A percentile compares a stretch with the other conserved stretches of the same genome.
phyloP scores from a whole-genome alignment of 179 eudicot species.

The Beta macrorhiza region DNA sequence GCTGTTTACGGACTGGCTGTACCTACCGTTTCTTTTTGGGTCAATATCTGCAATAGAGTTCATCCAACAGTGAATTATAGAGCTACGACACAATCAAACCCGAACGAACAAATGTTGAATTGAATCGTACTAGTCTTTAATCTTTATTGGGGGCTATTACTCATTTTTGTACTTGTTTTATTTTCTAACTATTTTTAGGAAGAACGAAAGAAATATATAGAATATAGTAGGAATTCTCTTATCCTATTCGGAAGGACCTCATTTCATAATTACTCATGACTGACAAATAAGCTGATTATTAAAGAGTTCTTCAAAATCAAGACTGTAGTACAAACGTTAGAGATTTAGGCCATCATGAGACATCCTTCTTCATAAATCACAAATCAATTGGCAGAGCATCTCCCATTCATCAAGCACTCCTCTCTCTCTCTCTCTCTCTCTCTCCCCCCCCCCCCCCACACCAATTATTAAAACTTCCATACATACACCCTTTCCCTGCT shows the following conservation, averaged over 20 bases:
- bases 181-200: background rate
- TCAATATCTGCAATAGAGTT: background rate
- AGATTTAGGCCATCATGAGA: background rate
- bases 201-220: background rate
- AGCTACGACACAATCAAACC: constrained; percentile 14
- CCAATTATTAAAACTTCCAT: background rate
- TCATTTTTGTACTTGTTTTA: too few species aligned
- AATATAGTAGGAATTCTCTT: too few species aligned
- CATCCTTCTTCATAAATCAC: background rate
- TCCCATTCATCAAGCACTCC: too few species aligned
- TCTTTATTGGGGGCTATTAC: background rate
- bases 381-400: background rate
- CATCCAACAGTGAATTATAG: too few species aligned
- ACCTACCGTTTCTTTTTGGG: constrained; percentile 1
- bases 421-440: background rate
- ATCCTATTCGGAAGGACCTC: too few species aligned
- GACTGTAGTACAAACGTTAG: background rate
- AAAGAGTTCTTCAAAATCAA: background rate
- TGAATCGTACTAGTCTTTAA: constrained; percentile 4
- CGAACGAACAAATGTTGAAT: background rate
- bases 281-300: background rate
- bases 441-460: background rate
- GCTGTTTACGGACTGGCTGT: background rate
- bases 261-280: too few species aligned
- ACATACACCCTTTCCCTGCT: background rate